Conservation (phyloP, 2,329 filamentous ascomycete species). For the Phoma herbarum region DNA sequence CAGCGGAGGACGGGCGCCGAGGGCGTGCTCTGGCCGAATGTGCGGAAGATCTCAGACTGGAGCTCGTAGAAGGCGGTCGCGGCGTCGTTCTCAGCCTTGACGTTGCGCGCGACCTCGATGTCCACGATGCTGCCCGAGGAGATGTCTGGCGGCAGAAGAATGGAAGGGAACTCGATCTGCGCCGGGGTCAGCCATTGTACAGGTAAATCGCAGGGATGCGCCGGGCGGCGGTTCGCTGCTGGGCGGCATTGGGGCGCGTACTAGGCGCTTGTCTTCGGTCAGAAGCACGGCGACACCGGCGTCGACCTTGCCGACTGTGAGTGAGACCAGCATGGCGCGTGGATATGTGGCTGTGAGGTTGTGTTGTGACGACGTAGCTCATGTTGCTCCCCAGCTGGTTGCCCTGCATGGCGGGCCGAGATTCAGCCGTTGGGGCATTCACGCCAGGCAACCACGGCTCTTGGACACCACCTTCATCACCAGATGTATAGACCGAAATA, state of each 20-base stretch:
- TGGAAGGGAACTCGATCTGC: slow-evolving; percentile 98
- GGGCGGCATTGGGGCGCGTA: slow-evolving; percentile 59
- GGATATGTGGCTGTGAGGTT: background rate
- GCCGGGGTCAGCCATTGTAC: slow-evolving; percentile 31
- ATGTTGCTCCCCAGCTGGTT: slow-evolving; percentile 18
- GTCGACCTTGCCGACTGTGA: slow-evolving; percentile 99
- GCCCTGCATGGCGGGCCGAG: slow-evolving; percentile 10
- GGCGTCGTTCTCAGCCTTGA: slow-evolving; percentile 76
- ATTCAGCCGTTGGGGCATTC: slow-evolving; percentile 12
- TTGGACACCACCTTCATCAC: slow-evolving; percentile 4
- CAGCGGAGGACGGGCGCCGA: slow-evolving; percentile 82
- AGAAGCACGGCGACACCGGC: slow-evolving; percentile 96
- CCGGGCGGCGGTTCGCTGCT: slow-evolving; percentile 24
- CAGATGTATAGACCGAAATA: background rate
- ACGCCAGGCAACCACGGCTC: slow-evolving; percentile 13
- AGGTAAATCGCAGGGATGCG: slow-evolving; percentile 32
- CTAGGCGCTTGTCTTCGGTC: slow-evolving; percentile 95
- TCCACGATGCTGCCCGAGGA: slow-evolving; percentile 97
- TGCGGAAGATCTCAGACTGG: slow-evolving; percentile 86
- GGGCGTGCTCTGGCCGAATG: slow-evolving; percentile 84
- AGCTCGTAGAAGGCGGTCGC: slow-evolving; percentile 80
- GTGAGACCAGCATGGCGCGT: slow-evolving; percentile 85
- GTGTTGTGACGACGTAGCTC: slow-evolving; percentile 18
- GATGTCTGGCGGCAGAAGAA: slow-evolving; percentile 94
- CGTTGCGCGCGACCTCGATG: slow-evolving; percentile 92